Percentiles rank a stretch among this genome's conserved stretches.
phyloP scores from a whole-genome alignment of 2,329 filamentous ascomycete genomes.

The Aspergillus sp. region DNA sequence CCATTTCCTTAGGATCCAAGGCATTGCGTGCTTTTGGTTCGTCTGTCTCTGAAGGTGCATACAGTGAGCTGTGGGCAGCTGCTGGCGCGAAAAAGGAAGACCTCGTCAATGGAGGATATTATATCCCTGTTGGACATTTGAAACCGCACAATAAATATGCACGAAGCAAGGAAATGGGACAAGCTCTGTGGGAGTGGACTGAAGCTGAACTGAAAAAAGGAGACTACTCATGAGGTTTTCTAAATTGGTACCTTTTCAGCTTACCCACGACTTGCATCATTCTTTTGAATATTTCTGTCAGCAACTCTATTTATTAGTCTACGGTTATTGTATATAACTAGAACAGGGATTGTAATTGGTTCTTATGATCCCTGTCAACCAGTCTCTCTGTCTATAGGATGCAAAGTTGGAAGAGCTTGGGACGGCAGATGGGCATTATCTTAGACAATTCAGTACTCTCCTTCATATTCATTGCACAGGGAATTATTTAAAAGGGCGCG shows the following conservation, averaged over 20 bases:
- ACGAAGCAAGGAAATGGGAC: conserved; percentile 16
- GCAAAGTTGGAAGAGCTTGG: too few relatives aligned
- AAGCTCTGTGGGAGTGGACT: conserved; percentile 28
- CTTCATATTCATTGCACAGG: neutral
- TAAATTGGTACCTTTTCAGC: neutral
- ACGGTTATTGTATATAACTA: neutral
- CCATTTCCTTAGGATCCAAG: conserved; percentile 8
- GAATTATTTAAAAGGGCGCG: neutral
- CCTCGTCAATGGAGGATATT: conserved; percentile 21
- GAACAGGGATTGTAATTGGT: neutral
- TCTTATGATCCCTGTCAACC: too few relatives aligned
- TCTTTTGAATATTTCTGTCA: neutral
- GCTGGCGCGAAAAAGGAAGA: conserved; percentile 17
- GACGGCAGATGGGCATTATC: neutral
- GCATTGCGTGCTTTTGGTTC: conserved; percentile 12
- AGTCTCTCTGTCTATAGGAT: too few relatives aligned
- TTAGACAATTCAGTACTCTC: neutral
- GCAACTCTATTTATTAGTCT: neutral
- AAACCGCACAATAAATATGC: conserved; percentile 20
- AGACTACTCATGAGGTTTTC: neutral
- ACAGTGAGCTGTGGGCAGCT: conserved; percentile 24
- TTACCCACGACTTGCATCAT: neutral
- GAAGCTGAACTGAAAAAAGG: conserved; percentile 19
- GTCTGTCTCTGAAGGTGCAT: conserved; percentile 14
- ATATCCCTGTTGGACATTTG: conserved; percentile 22